These are phyloP conservation scores for Trichoderma asperelloides DNA, from an alignment of 495 filamentous ascomycete genomes.

Conservation along the genomic window DNA sequence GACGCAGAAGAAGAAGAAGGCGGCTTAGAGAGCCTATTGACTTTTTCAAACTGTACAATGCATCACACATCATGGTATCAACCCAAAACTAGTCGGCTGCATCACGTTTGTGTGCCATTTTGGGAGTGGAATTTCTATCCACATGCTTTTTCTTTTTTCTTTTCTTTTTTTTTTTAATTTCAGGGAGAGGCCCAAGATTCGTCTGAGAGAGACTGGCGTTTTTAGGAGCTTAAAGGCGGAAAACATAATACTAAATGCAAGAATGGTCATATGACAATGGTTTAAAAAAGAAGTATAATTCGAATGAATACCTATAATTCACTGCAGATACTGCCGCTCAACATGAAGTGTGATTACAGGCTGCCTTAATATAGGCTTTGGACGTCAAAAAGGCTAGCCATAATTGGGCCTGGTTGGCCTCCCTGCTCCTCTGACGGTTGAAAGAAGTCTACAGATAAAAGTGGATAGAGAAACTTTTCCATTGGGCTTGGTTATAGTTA, in stretches of 20 bases:
- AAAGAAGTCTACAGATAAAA: too few species aligned
- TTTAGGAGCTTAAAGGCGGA: background rate
- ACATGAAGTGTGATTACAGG: too few species aligned
- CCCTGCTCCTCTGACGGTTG: too few species aligned
- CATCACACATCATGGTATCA: background rate
- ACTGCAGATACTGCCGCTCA: too few species aligned
- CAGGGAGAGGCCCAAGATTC: background rate
- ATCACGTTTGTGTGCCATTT: too few species aligned
- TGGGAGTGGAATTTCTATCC: too few species aligned
- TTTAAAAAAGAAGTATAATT: background rate
- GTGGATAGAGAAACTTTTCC: too few species aligned
- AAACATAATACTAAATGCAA: background rate
- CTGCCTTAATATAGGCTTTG: too few species aligned
- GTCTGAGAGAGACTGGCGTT: background rate
- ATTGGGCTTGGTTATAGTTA: too few species aligned
- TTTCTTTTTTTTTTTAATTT: background rate
- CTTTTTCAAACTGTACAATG: background rate
- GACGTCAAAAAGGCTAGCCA: too few species aligned
- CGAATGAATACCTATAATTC: background rate
- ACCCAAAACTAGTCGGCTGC: background rate
- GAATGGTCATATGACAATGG: background rate
- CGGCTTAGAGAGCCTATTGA: background rate
- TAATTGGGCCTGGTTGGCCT: too few species aligned
- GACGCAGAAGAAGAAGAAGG: slow-evolving; percentile 57
- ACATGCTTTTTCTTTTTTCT: background rate